A percentile compares a stretch with the other conserved stretches of the same genome.
Conservation (phyloP, 305 asterid genomes). For the Fraxinus baroniana region DNA sequence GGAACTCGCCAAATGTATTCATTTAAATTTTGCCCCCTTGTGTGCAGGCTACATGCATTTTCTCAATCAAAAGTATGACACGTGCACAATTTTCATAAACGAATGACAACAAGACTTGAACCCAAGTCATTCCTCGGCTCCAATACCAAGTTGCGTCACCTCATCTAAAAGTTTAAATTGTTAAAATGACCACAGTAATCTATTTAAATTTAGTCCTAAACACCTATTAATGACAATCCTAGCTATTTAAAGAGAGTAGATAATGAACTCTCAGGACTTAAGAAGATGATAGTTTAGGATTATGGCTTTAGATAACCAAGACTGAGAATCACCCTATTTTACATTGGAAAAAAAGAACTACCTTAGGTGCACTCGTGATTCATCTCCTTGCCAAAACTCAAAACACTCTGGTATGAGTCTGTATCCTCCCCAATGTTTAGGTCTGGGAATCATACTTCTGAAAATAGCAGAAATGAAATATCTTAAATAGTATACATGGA, state of each 20-base stretch:
- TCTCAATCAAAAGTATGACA: neutral
- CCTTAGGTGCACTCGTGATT: constrained; percentile 44
- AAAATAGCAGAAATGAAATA: neutral
- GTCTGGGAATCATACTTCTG: constrained; percentile 44
- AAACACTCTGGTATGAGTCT: constrained; percentile 43
- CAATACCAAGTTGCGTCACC: neutral
- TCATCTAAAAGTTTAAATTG: neutral
- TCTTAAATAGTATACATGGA: constrained; percentile 2
- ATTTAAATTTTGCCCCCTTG: neutral
- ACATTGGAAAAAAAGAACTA: constrained; percentile 2
- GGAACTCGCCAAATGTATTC: neutral
- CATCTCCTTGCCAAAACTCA: constrained; percentile 57
- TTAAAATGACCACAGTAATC: neutral
- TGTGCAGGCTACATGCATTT: neutral
- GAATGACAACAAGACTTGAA: neutral
- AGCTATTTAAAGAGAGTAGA: neutral
- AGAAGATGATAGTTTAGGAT: neutral
- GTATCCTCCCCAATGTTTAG: constrained; percentile 53
- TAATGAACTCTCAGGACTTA: neutral
- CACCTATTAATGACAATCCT: neutral
- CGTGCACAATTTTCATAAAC: neutral
- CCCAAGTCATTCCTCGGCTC: neutral
- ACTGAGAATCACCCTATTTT: neutral
- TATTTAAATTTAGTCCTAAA: neutral
- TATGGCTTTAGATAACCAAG: neutral